Base-by-base conservation (phyloP, 2,329 filamentous ascomycete species). In the Fusarium aywerte region DNA sequence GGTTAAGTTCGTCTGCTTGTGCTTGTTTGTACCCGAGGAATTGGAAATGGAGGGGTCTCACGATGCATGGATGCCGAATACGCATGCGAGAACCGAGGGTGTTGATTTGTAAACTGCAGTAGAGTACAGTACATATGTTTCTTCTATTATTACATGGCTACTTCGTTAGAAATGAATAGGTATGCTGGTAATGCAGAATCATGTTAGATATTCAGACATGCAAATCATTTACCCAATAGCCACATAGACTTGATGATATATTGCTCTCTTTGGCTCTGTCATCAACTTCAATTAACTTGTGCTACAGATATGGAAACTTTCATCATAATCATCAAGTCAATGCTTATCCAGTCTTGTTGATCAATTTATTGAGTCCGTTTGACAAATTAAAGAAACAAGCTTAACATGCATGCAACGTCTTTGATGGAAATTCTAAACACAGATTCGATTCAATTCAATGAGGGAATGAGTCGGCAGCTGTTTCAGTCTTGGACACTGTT, bases 1-100 rank as follows among this genome's bases (percentile, higher is more conserved):
- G 62, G 35, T 66, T 58, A 40, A 54, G 42, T 31, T 21, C 39
- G 33, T 23, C 38, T 39, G 36, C 36, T 21, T 21, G 36, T 39
- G 31, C 42, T 11, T 40, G 23, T 36, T 61, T 49, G 51, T 66
- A 62, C 61, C 45, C 61, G 65, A 68, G 61, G 65, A 62, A 43
- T 53, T 58, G 63, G 63, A 66, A 65, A 64, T 52, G 58, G 63
- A 67, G 64, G 63, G 56, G 40, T 48, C 18, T 57, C 32, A 60
- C 44, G 40, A 57, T 56, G 50, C 54, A 42, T 36, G 20, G 32
- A 20, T 9, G 36, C 43, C 57, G 58, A 61, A 61, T 61, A 61
- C 57, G 58, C 33, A 61, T 62, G 58, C 56, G 58, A 61, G 58
- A 60, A 59, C 58, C 47, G 58, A 61, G 58, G 57, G 16, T 16